Evolutionary conservation across 1,284 basidiomycete species (phyloP), one percentile per base, ranked within the genome.

Genomic region (Neolentinus lepideus): DNA sequence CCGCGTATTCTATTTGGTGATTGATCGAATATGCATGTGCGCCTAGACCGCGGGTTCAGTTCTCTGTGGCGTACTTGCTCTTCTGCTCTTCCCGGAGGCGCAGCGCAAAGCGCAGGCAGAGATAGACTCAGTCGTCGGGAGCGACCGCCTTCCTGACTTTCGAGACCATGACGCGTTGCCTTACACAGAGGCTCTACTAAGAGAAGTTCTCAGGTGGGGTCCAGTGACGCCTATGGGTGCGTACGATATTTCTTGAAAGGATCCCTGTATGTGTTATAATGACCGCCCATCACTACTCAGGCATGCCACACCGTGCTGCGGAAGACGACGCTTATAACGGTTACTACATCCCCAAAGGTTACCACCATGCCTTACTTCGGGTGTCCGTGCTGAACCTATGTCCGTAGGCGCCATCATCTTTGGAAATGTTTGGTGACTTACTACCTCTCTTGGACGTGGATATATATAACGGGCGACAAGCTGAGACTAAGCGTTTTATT

Each of bases 161-260:
- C 16, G 12, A 2, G 55, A 56, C 26, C 25, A 36, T 4, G n/a
- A 27, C 11, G 2, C 11, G 16, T 52, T 56, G 2, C 55, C 55
- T 14, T 56, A 53, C 45, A 38, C 27, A 25, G 26, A 29, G 19
- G 55, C 55, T 2, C 10, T 54, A 9, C 14, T 56, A 10, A 63
- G 65, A 51, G 69, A 71, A 56, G 57, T 63, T 1, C 53, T 66
- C 3, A 55, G 66, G 3, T 68, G 66, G 66, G 52, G 60, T 21
- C 64, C 66, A n/a, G 58, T 63, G 21, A 55, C 43, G 10, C 59
- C 67, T 0, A 56, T 63, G 8, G 66, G 67, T 46, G 12, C 16
- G 52, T 36, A 26, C 22, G 12, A 51, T 12, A 26, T 10, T 31
- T 24, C 50, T 12, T n/a, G 12, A 26, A 16, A 6, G 16, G 10